Conservation (phyloP, 2,329 filamentous ascomycete species). For the Aureobasidium leucospermi region DNA sequence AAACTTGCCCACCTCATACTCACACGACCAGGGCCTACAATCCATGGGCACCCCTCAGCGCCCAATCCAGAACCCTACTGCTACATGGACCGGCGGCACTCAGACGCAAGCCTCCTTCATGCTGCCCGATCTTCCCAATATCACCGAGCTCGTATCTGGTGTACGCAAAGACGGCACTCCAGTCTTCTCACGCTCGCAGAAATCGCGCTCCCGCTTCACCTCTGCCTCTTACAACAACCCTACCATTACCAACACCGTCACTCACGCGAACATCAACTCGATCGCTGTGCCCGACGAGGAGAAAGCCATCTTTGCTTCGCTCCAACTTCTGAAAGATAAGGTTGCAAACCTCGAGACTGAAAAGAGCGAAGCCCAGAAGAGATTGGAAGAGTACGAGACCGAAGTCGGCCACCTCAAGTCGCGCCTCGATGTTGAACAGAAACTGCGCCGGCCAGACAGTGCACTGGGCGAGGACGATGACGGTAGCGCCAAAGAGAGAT, state of each 20-base stretch:
- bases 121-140: conserved; percentile 53
- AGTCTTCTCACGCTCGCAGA: conserved; percentile 45
- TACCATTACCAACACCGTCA: conserved; percentile 23
- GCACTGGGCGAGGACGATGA: conserved; percentile 44
- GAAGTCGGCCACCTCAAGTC: conserved; percentile 47
- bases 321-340: conserved; percentile 52
- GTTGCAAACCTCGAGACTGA: conserved; percentile 49
- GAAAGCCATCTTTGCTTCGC: conserved; percentile 54
- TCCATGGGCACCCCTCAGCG: conserved; percentile 20
- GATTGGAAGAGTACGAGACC: conserved; percentile 52
- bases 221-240: conserved; percentile 32
- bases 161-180: conserved; percentile 52
- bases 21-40: conserved; percentile 6
- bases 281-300: conserved; percentile 55
- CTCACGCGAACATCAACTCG: conserved; percentile 44
- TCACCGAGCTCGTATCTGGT: conserved; percentile 55
- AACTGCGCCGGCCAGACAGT: conserved; percentile 38
- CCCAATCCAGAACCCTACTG: conserved; percentile 23
- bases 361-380: conserved; percentile 47
- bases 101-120: conserved; percentile 53
- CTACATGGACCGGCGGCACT: conserved; percentile 35
- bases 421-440: conserved; percentile 37
- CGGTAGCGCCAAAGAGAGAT: conserved; percentile 30
- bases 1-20: conserved; percentile 12
- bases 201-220: conserved; percentile 47